Conservation (phyloP, 2,329 filamentous ascomycete species). For the Pyricularia pennisetigena region DNA sequence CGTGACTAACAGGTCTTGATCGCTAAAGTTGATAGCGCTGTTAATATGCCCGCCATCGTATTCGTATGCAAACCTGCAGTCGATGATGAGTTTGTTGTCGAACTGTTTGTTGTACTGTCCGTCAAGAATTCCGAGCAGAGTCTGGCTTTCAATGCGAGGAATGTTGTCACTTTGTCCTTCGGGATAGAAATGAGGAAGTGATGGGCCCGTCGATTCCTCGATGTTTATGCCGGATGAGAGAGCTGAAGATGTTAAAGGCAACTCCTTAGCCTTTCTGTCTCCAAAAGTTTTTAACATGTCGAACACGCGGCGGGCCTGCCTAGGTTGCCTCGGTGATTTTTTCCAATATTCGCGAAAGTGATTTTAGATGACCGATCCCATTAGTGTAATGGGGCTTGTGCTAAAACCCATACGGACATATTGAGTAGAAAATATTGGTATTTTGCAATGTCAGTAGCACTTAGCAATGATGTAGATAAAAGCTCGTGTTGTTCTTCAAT, state of each 20-base stretch:
- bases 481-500: no score
- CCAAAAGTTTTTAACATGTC: slow-evolving; percentile 96
- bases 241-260: slow-evolving; percentile 38
- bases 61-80: slow-evolving; percentile 98
- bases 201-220: slow-evolving; percentile 62
- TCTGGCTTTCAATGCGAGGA: slow-evolving; percentile 74
- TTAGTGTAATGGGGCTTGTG: slow-evolving; percentile 43
- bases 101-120: slow-evolving; percentile 70
- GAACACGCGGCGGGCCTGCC: slow-evolving; percentile 81
- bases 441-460: no score
- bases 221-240: slow-evolving; percentile 75
- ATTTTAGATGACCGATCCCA: slow-evolving; percentile 63
- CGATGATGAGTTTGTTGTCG: slow-evolving; percentile 77
- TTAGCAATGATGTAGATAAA: no score
- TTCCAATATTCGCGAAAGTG: slow-evolving; percentile 66
- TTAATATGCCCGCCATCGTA: slow-evolving; percentile 94
- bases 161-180: slow-evolving; percentile 77
- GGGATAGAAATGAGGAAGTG: slow-evolving; percentile 74
- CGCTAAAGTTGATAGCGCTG: slow-evolving; percentile 93
- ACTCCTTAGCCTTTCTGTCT: slow-evolving; percentile 71
- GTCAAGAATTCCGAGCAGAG: slow-evolving; percentile 75
- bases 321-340: slow-evolving; percentile 65
- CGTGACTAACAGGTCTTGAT: slow-evolving; percentile 76
- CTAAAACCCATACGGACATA: slow-evolving; percentile 13
- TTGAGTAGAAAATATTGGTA: no score